Evolutionary conservation across 768 basidiomycete genomes (phyloP).

Genomic region (Dioszegia hungarica): DNA sequence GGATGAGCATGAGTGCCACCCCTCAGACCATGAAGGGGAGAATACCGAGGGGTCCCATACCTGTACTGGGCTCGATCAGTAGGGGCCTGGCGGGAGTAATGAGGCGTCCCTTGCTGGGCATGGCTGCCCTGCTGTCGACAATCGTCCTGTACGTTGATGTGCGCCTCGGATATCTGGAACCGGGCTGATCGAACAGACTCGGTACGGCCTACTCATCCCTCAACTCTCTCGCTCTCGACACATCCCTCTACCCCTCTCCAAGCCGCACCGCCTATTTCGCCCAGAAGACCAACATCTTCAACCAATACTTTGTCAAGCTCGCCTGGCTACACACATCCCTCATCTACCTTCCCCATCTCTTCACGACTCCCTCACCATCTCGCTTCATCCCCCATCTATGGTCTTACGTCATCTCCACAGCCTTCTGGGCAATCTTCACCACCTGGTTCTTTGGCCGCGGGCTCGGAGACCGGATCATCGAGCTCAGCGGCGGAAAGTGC

Average conservation of each 20-base stretch:
- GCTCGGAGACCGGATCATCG: constrained; percentile 39
- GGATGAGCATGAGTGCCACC: constrained; percentile 30
- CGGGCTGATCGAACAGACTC: constrained; percentile 8
- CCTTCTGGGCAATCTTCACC: constrained; percentile 33
- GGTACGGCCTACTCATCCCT: constrained; percentile 37
- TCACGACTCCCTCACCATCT: constrained; percentile 18
- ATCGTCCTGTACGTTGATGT: neutral
- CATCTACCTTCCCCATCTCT: constrained; percentile 50
- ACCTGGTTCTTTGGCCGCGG: constrained; percentile 42
- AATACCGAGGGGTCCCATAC: neutral
- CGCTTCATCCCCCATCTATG: constrained; percentile 9
- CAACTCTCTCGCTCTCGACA: constrained; percentile 71
- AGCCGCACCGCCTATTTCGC: constrained; percentile 65
- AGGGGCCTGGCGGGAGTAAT: neutral
- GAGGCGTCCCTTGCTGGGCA: neutral
- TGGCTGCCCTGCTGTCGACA: neutral
- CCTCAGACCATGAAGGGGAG: constrained; percentile 16
- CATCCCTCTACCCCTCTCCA: constrained; percentile 68
- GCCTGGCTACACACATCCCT: constrained; percentile 86
- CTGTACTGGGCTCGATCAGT: neutral
- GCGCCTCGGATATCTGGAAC: neutral
- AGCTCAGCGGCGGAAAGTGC: constrained; percentile 32
- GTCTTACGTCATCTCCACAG: constrained; percentile 23
- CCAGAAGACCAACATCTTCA: constrained; percentile 71
- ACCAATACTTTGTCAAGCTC: constrained; percentile 80